phyloP scores from a whole-genome alignment of 352 stramenopile species.

The Paralagenidium karlingii region DNA sequence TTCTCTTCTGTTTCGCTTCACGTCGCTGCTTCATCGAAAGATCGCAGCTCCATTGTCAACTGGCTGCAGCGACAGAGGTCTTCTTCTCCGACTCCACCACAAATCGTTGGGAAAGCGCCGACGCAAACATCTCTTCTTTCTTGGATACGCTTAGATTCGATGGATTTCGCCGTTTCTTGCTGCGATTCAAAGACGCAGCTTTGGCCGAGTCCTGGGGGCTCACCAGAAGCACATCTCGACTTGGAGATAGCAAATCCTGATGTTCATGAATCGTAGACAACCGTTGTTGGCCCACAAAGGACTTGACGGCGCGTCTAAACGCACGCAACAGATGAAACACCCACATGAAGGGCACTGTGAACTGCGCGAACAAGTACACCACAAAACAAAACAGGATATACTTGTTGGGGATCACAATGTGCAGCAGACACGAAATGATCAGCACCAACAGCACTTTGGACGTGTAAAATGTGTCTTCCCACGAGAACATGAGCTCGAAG shows the following conservation, averaged over 20 bases:
- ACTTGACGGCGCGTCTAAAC: slow-evolving; percentile 48
- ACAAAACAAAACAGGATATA: slow-evolving; percentile 65
- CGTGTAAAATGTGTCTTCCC: slow-evolving; percentile 81
- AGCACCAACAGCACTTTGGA: slow-evolving; percentile 65
- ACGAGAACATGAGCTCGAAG: slow-evolving; percentile 81
- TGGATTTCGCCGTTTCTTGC: slow-evolving; percentile 1
- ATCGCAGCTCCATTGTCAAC: too few relatives aligned
- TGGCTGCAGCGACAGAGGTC: too few relatives aligned
- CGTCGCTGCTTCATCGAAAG: too few relatives aligned
- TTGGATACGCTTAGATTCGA: slow-evolving; percentile 63
- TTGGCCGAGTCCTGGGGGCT: slow-evolving; percentile 9
- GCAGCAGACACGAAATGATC: slow-evolving; percentile 73
- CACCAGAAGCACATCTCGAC: neutral
- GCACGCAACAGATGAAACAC: slow-evolving; percentile 51
- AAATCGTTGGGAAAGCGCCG: slow-evolving; percentile 66
- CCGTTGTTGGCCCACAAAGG: slow-evolving; percentile 66
- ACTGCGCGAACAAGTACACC: slow-evolving; percentile 68
- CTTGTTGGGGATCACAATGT: slow-evolving; percentile 78
- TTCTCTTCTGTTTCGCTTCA: too few relatives aligned
- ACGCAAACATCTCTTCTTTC: slow-evolving; percentile 77
- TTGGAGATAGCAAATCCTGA: slow-evolving; percentile 14
- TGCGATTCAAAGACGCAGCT: slow-evolving; percentile 28
- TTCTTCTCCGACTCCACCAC: slow-evolving; percentile 18
- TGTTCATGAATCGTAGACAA: slow-evolving; percentile 45
- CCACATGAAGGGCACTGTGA: slow-evolving; percentile 71